Evolutionary conservation across 768 basidiomycete species (phyloP).

Genomic region (Tephrocybe sp.): DNA sequence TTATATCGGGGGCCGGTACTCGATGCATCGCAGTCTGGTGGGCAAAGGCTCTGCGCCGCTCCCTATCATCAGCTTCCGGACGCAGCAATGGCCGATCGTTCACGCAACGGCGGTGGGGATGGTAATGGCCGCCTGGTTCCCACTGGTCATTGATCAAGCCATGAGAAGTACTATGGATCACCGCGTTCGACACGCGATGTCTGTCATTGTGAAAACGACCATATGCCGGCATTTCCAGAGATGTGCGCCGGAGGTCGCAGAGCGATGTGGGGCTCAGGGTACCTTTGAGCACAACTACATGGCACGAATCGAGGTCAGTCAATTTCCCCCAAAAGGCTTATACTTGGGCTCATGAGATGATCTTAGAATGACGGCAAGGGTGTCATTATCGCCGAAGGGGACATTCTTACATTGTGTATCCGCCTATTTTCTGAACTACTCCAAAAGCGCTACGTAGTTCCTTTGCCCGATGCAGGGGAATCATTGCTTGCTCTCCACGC

Average conservation of each 20-base stretch:
- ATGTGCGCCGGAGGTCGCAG: constrained; percentile 52
- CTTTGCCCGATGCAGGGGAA: constrained; percentile 47
- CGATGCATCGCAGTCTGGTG: constrained; percentile 50
- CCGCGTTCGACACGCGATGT: constrained; percentile 54
- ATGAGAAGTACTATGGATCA: constrained; percentile 39
- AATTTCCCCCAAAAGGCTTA: constrained; percentile 1
- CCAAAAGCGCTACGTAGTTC: constrained; percentile 50
- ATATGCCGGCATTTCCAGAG: constrained; percentile 55
- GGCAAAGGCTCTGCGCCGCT: constrained; percentile 41
- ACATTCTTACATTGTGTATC: constrained; percentile 51
- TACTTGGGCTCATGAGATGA: constrained; percentile 14
- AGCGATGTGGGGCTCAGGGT: constrained; percentile 68
- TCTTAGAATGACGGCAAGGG: constrained; percentile 50
- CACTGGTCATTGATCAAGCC: constrained; percentile 33
- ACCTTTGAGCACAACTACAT: constrained; percentile 66
- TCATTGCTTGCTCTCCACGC: constrained; percentile 57
- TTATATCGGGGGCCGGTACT: constrained; percentile 58
- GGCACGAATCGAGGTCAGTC: constrained; percentile 49
- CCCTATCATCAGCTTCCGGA: constrained; percentile 63
- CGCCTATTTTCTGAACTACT: constrained; percentile 62
- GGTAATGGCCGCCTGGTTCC: constrained; percentile 52
- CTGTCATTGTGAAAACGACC: constrained; percentile 56
- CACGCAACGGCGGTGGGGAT: constrained; percentile 51
- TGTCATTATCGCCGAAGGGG: constrained; percentile 60
- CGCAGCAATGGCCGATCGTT: constrained; percentile 62